Base-by-base conservation (phyloP, 108 stramenopile genomes). In the Chaetoceros tenuissimus region DNA sequence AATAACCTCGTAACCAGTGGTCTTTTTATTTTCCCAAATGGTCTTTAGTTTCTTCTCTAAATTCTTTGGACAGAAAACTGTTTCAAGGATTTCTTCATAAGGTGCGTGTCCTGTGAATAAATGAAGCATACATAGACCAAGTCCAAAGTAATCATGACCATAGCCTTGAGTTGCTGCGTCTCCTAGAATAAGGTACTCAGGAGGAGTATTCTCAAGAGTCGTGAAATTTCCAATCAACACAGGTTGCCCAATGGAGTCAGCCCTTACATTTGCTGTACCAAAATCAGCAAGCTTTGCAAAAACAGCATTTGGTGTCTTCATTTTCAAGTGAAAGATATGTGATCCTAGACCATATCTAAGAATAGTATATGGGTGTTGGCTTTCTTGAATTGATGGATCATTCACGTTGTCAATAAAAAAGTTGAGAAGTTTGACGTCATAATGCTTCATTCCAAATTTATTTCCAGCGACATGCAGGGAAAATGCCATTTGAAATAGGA, bases 341-440 rank as follows among this genome's bases (percentile, higher is more conserved):
- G 75, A 75, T 25, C 90, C 91, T 19, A 95, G 34, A 24, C 91
- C 92, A 61, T 96, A 94, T 25, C 88, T 65, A 53, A 97, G 53
- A 2, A 86, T 76, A 18, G 71, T 71, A 62, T 72, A 57, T 16
- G 71, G 69, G 51, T 69, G 67, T 13, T 31, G 5, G 5, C 7
- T 24, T 3, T 3, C 21, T 17, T 28, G 3, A 17, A 51, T 3
- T 44, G 17, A 5, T 3, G 62, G 46, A 45, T 73, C 67, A 7
- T 67, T 58, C 24, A n/a, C 26, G 10, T 57, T 56, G 21, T 65
- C 60, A 8, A 57, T 44, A 40, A 99, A 87, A 44, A 96, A 89
- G 71, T 99, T 99, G 31, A 99, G 82, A n/a, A 98, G 75, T 66
- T 99, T 99, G 21, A 98, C 71, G 67, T 99, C 98, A 59, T 97